Evolutionary conservation across 1,139 yeast species (phyloP).

Genomic region (Taiozyma sp.): DNA sequence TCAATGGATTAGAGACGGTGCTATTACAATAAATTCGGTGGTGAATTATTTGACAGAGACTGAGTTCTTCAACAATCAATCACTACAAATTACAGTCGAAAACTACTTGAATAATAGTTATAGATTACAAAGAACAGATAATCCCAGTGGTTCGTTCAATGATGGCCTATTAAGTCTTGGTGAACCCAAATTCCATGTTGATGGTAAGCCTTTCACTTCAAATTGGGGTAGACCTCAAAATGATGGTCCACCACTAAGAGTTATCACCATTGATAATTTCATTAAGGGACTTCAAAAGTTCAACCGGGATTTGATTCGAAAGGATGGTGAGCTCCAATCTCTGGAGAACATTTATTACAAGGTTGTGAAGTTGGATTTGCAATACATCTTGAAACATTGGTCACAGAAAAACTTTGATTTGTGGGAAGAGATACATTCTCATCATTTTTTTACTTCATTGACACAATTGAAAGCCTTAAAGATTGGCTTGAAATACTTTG

Average conservation of each 20-base stretch:
- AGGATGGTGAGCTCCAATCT: slow-evolving; percentile 16
- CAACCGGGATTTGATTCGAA: slow-evolving; percentile 22
- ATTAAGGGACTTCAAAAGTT: slow-evolving; percentile 37
- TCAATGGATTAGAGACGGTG: slow-evolving; percentile 91
- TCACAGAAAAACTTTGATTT: slow-evolving; percentile 64
- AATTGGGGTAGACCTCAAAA: slow-evolving; percentile 95
- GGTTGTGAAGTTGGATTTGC: slow-evolving; percentile 65
- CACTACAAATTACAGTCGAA: slow-evolving; percentile 38
- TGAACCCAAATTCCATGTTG: slow-evolving; percentile 78
- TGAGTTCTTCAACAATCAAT: slow-evolving; percentile 26
- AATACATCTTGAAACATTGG: slow-evolving; percentile 65
- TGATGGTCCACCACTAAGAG: slow-evolving; percentile 89
- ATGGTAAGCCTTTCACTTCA: slow-evolving; percentile 54
- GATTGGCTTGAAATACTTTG: slow-evolving; percentile 48
- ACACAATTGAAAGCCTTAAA: slow-evolving; percentile 67
- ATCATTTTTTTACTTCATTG: slow-evolving; percentile 74
- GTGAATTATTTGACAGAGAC: slow-evolving; percentile 39
- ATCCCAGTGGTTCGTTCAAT: slow-evolving; percentile 59
- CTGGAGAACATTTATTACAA: slow-evolving; percentile 37
- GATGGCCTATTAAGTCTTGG: slow-evolving; percentile 57
- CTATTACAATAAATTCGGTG: slow-evolving; percentile 69
- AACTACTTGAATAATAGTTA: slow-evolving; percentile 56
- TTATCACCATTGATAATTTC: slow-evolving; percentile 57
- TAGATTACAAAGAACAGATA: slow-evolving; percentile 56
- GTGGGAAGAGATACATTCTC: slow-evolving; percentile 84